These are phyloP conservation scores for Ogataea hybrid DNA, from an alignment of 1,139 yeast species.

Conservation along the genomic window DNA sequence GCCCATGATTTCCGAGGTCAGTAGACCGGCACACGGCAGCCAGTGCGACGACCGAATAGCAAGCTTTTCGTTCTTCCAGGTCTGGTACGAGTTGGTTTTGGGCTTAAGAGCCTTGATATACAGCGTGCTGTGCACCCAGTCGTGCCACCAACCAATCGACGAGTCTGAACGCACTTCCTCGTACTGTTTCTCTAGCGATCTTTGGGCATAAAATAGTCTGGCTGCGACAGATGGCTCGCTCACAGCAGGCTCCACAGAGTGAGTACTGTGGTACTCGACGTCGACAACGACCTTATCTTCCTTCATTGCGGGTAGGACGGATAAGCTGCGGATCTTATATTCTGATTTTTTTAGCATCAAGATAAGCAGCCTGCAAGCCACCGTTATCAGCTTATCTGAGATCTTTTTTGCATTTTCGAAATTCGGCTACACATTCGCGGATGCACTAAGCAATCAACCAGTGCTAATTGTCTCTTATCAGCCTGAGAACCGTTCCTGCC, in stretches of 20 bases:
- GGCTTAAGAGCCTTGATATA: constrained; percentile 1
- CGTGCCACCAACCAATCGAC: constrained; percentile 5
- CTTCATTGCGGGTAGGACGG: neutral
- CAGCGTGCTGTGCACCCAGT: constrained; percentile 8
- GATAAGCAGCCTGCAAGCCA: neutral
- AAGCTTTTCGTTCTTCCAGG: constrained; percentile 18
- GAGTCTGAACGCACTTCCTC: constrained; percentile 6
- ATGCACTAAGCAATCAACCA: too few species aligned
- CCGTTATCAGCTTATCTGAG: neutral
- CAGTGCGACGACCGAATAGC: constrained; percentile 21
- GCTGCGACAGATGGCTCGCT: constrained; percentile 11
- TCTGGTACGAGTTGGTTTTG: constrained; percentile 12
- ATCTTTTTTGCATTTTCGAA: neutral
- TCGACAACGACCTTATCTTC: neutral
- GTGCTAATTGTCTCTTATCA: neutral
- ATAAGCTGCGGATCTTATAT: too few species aligned
- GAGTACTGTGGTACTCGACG: neutral
- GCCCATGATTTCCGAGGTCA: constrained; percentile 47
- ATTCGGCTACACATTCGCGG: too few species aligned
- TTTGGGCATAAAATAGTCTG: constrained; percentile 23
- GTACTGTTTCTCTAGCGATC: constrained; percentile 20
- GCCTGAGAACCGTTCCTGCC: constrained; percentile 41
- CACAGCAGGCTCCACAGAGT: constrained; percentile 1
- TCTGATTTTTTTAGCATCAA: neutral
- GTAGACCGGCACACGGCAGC: constrained; percentile 40